phyloP scores from a whole-genome alignment of 208 protist species.

The Wallacemonas sp. region DNA sequence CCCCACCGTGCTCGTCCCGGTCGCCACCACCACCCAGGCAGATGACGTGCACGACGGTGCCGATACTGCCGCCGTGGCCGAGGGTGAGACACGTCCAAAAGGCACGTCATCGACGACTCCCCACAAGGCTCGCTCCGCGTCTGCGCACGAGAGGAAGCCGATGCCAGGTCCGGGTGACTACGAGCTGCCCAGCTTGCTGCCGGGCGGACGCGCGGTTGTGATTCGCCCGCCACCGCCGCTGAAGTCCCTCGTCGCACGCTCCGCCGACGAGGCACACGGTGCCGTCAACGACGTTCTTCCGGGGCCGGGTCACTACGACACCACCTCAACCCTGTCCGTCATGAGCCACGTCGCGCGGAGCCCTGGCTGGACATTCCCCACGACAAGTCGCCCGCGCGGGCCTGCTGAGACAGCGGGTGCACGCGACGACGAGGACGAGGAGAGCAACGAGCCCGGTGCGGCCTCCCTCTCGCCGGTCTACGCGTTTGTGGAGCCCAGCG shows the following conservation, averaged over 20 bases:
- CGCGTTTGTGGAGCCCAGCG: not conserved
- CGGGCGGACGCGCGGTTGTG: not conserved
- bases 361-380: conserved; percentile 26
- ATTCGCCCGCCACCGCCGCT: conserved; percentile 20
- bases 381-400: not conserved
- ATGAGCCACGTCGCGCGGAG: conserved; percentile 10
- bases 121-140: not conserved
- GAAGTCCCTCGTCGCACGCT: no score
- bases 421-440: not conserved
- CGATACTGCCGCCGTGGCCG: not conserved
- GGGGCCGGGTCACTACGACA: conserved; percentile 31
- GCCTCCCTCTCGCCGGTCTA: conserved; percentile 6
- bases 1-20: not conserved
- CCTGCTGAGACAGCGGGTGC: conserved; percentile 8
- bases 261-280: no score
- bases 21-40: not conserved
- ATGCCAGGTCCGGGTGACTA: conserved; percentile 2
- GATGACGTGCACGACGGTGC: not conserved
- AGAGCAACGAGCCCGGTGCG: conserved; percentile 28
- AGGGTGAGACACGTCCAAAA: not conserved
- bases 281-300: not conserved
- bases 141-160: conserved; percentile 5
- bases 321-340: not conserved
- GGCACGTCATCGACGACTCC: no score
- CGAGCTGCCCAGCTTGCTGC: conserved; percentile 13